These are phyloP conservation scores for Talaromyces sp. DNA, from an alignment of 2,329 filamentous ascomycete genomes.

Conservation along the genomic window DNA sequence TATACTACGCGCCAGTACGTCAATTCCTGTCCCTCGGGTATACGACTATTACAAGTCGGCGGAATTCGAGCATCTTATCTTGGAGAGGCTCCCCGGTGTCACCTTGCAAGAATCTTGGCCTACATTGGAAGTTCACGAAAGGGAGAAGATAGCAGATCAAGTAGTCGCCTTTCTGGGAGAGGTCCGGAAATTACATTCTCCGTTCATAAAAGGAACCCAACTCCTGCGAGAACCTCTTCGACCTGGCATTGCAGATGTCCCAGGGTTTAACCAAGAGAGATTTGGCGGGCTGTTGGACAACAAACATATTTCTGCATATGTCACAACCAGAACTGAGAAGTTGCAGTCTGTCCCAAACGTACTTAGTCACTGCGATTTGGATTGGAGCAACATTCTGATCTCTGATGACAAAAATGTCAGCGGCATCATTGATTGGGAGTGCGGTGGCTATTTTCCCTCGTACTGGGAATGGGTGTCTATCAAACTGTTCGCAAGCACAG, in stretches of 20 bases:
- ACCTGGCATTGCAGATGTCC: background rate
- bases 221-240: background rate
- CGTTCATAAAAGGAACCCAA: background rate
- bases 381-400: slow-evolving; percentile 10
- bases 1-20: background rate
- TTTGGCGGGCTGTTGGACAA: background rate
- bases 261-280: background rate
- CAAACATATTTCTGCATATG: background rate
- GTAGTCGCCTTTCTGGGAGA: background rate
- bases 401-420: slow-evolving; percentile 8
- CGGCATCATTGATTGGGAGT: slow-evolving; percentile 10
- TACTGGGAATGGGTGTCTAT: slow-evolving; percentile 3
- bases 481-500: background rate
- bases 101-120: background rate
- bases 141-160: background rate
- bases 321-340: background rate
- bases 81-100: background rate
- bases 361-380: slow-evolving; percentile 11
- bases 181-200: background rate
- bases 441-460: slow-evolving; percentile 8
- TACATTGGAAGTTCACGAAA: background rate
- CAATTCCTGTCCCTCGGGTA: background rate
- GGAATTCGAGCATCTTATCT: background rate
- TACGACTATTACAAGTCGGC: background rate
- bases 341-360: background rate